These are phyloP conservation scores for Salix caprea DNA, from an alignment of 345 rosid species.

Conservation along the genomic window DNA sequence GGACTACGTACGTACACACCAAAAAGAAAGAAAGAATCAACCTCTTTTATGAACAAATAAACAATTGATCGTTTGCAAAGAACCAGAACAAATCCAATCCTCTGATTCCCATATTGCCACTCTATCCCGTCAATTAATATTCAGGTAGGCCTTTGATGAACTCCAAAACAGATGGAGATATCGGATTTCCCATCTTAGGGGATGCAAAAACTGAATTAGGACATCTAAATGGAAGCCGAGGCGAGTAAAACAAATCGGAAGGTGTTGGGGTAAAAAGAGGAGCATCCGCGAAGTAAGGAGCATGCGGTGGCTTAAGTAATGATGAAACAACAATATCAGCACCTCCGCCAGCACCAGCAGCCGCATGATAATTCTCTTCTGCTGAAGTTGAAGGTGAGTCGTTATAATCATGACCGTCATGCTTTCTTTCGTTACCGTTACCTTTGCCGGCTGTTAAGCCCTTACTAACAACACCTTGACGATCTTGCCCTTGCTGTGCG, in stretches of 20 bases:
- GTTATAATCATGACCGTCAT: background rate
- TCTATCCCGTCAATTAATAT: background rate
- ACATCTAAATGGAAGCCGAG: slow-evolving; percentile 22
- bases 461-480: background rate
- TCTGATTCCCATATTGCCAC: no score
- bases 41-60: background rate
- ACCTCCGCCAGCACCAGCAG: background rate
- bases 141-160: slow-evolving; percentile 34
- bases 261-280: slow-evolving; percentile 39
- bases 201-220: slow-evolving; percentile 14
- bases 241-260: slow-evolving; percentile 29
- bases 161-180: slow-evolving; percentile 34
- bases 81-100: no score
- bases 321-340: background rate
- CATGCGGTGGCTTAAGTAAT: slow-evolving; percentile 7
- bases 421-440: background rate
- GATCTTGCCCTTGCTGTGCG: background rate
- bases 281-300: slow-evolving; percentile 23
- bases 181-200: background rate
- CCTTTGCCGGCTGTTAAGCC: background rate
- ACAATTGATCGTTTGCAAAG: no score
- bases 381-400: slow-evolving; percentile 15
- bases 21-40: background rate
- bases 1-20: background rate
- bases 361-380: background rate